Conservation (phyloP, 768 basidiomycete species). For the Hericium rajendrae region DNA sequence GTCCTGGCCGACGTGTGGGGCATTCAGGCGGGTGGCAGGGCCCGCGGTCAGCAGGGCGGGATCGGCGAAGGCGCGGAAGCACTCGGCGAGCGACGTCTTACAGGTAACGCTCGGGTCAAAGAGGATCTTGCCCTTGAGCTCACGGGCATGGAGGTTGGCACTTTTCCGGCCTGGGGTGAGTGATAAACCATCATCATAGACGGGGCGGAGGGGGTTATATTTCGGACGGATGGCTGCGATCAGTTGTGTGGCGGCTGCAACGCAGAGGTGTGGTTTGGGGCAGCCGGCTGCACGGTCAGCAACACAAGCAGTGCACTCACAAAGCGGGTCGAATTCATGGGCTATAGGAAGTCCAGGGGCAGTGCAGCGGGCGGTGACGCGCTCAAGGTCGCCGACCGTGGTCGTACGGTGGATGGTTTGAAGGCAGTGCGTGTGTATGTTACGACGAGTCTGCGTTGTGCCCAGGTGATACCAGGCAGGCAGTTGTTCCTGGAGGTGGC, state of each 20-base stretch:
- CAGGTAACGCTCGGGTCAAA: background rate
- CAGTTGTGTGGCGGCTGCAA: background rate
- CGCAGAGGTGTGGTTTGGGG: background rate
- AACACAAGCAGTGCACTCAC: too few species aligned
- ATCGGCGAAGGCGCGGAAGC: background rate
- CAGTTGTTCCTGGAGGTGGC: background rate
- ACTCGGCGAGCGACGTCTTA: background rate
- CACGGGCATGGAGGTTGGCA: background rate
- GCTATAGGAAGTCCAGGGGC: too few species aligned
- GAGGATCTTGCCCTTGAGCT: background rate
- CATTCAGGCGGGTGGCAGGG: background rate
- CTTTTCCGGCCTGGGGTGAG: background rate
- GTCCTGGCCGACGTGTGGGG: background rate
- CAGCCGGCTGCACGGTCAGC: too few species aligned
- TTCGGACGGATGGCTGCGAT: background rate
- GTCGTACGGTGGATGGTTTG: too few species aligned
- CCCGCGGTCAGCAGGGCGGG: background rate
- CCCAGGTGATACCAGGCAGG: conserved; percentile 12
- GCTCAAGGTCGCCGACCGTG: too few species aligned
- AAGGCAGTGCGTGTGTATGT: too few species aligned
- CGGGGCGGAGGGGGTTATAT: background rate
- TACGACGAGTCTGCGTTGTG: background rate
- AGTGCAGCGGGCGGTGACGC: too few species aligned
- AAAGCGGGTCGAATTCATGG: too few species aligned
- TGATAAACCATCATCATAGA: background rate